Evolutionary conservation across 192 early-diverging fungal genomes (phyloP).

Genomic region (Geosiphon pyriformis): DNA sequence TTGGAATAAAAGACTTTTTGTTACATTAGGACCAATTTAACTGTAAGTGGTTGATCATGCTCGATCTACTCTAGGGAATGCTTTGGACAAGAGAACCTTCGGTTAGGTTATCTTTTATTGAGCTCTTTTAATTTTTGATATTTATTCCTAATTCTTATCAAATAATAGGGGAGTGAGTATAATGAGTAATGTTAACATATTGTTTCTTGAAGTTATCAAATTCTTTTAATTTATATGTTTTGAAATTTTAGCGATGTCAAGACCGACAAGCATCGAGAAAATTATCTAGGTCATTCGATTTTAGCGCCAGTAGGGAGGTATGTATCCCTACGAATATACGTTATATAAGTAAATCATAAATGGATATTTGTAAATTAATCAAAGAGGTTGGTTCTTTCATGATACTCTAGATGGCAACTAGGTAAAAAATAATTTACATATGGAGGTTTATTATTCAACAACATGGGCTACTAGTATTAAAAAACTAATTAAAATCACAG

Average conservation of each 20-base stretch:
- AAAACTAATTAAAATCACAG: too few relatives aligned
- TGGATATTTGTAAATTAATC: too few relatives aligned
- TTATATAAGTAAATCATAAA: too few relatives aligned
- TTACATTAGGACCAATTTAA: slow-evolving; percentile 19
- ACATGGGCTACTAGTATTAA: too few relatives aligned
- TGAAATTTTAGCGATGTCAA: slow-evolving; percentile 39
- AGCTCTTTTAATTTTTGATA: background rate
- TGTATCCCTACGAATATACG: slow-evolving; percentile 41
- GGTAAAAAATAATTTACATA: background rate
- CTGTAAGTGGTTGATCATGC: slow-evolving; percentile 10
- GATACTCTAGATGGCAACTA: slow-evolving; percentile 13
- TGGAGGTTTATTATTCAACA: too few relatives aligned
- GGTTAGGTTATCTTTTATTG: background rate
- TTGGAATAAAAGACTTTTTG: background rate
- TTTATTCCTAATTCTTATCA: background rate
- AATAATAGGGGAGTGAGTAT: slow-evolving; percentile 21
- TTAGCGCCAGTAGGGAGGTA: slow-evolving; percentile 75
- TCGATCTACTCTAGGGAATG: background rate
- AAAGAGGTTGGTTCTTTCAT: too few relatives aligned
- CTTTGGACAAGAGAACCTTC: too few relatives aligned
- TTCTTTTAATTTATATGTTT: background rate
- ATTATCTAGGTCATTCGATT: slow-evolving; percentile 79
- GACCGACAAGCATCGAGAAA: slow-evolving; percentile 70
- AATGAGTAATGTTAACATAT: background rate
- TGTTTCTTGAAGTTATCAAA: background rate